Percentiles rank a stretch among this genome's conserved stretches.
Conservation (phyloP, 2,329 filamentous ascomycete species). For the Colletotrichum navitas region DNA sequence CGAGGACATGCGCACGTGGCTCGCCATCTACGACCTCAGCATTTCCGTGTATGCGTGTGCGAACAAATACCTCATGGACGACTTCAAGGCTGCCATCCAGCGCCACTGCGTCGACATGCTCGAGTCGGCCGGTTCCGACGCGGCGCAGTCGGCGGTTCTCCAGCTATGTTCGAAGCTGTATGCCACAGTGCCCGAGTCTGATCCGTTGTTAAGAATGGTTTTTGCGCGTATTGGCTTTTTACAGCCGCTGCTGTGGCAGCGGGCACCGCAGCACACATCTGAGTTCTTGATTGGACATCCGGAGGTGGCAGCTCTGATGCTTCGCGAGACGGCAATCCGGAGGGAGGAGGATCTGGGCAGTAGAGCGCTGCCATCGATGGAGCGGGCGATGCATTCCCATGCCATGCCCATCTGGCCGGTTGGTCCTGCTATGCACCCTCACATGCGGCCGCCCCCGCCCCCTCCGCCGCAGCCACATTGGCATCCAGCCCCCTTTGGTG, state of each 20-base stretch:
- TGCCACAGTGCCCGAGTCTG: slow-evolving; percentile 57
- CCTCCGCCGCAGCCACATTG: slow-evolving; percentile 37
- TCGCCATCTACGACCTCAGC: slow-evolving; percentile 60
- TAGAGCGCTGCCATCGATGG: slow-evolving; percentile 60
- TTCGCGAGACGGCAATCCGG: slow-evolving; percentile 60
- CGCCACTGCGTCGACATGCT: slow-evolving; percentile 61
- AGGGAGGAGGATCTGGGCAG: slow-evolving; percentile 55
- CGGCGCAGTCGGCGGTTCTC: slow-evolving; percentile 58
- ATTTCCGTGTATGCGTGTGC: slow-evolving; percentile 64
- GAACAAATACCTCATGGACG: slow-evolving; percentile 60
- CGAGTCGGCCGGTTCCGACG: slow-evolving; percentile 57
- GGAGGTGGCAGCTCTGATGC: slow-evolving; percentile 60
- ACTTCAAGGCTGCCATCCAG: slow-evolving; percentile 58
- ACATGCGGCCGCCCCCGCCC: slow-evolving; percentile 35
- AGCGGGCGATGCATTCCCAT: slow-evolving; percentile 44
- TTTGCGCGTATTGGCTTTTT: slow-evolving; percentile 63
- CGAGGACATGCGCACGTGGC: slow-evolving; percentile 62
- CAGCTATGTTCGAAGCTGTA: slow-evolving; percentile 58
- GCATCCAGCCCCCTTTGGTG: slow-evolving; percentile 31
- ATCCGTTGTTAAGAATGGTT: slow-evolving; percentile 61
- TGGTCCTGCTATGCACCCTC: slow-evolving; percentile 32
- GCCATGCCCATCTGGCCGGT: slow-evolving; percentile 26
- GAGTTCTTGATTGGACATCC: slow-evolving; percentile 59
- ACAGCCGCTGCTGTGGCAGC: slow-evolving; percentile 59
- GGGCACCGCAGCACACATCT: slow-evolving; percentile 55